Evolutionary conservation across 176 grass and related monocot species (phyloP).

Genomic region (Phragmites australis): DNA sequence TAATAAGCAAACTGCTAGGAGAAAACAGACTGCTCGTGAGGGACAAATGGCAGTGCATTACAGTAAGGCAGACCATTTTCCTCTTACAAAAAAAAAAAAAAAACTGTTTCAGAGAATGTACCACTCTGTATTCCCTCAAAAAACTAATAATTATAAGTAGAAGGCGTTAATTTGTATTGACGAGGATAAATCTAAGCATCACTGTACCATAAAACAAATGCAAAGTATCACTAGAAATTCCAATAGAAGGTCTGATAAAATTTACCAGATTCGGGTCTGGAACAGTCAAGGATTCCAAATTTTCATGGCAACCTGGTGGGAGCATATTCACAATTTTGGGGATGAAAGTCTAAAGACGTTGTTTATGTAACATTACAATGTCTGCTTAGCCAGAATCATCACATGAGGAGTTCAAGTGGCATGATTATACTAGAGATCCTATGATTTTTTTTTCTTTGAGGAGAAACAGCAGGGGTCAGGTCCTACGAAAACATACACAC

Average conservation of each 20-base stretch:
- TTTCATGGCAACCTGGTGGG: not conserved
- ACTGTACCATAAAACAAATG: too few relatives aligned
- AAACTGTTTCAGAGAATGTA: not conserved
- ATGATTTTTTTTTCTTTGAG: too few relatives aligned
- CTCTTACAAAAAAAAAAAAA: too few relatives aligned
- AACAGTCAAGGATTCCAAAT: not conserved
- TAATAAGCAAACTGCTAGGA: not conserved
- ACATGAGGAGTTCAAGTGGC: not conserved
- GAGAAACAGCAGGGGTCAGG: too few relatives aligned
- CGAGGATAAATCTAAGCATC: too few relatives aligned
- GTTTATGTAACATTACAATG: not conserved
- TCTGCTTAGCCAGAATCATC: not conserved
- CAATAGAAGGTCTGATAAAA: too few relatives aligned
- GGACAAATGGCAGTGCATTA: not conserved
- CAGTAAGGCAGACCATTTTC: not conserved
- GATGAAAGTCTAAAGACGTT: not conserved
- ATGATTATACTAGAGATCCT: not conserved
- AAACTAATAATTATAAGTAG: too few relatives aligned
- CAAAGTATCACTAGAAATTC: too few relatives aligned
- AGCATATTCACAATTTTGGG: not conserved
- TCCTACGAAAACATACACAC: too few relatives aligned
- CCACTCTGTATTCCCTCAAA: too few relatives aligned
- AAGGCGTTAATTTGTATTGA: too few relatives aligned
- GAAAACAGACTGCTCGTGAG: not conserved
- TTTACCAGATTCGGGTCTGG: not conserved